These are phyloP conservation scores for Geum urbanum DNA, from an alignment of 306 rosid species.

Conservation along the genomic window DNA sequence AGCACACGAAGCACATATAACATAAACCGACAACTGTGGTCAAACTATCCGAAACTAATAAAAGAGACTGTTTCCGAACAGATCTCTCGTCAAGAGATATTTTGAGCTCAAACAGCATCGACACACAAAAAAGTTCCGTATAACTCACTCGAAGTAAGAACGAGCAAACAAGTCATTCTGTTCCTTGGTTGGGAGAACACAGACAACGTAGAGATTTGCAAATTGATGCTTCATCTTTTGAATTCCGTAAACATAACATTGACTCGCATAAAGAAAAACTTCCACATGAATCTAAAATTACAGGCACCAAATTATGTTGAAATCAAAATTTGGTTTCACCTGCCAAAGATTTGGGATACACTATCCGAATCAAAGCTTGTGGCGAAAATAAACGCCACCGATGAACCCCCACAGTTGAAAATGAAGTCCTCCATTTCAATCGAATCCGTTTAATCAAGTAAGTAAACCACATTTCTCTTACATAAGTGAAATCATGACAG, in stretches of 20 bases:
- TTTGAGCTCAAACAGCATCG: not conserved
- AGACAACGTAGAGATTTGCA: conserved; percentile 58
- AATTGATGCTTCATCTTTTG: conserved; percentile 66
- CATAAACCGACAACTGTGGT: too few species aligned
- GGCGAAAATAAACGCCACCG: conserved; percentile 73
- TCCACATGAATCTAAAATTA: not conserved
- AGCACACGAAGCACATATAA: too few species aligned
- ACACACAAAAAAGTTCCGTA: conserved; percentile 11
- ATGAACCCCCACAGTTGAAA: conserved; percentile 86
- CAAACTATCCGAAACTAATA: too few species aligned
- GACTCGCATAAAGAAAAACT: conserved; percentile 10
- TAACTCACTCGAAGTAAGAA: conserved; percentile 72
- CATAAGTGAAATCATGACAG: not conserved
- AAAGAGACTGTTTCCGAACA: too few species aligned
- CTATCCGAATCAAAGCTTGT: conserved; percentile 55
- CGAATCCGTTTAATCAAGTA: conserved; percentile 16
- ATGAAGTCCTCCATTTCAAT: conserved; percentile 63
- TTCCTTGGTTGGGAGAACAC: conserved; percentile 56
- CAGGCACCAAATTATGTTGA: not conserved
- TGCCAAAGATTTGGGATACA: conserved; percentile 46
- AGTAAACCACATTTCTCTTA: not conserved
- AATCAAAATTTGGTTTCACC: conserved; percentile 33
- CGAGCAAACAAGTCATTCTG: conserved; percentile 56
- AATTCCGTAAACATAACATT: conserved; percentile 68
- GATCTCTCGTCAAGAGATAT: too few species aligned